Evolutionary conservation across 257 asterid genomes (phyloP).

Genomic region (Scutellaria minor): DNA sequence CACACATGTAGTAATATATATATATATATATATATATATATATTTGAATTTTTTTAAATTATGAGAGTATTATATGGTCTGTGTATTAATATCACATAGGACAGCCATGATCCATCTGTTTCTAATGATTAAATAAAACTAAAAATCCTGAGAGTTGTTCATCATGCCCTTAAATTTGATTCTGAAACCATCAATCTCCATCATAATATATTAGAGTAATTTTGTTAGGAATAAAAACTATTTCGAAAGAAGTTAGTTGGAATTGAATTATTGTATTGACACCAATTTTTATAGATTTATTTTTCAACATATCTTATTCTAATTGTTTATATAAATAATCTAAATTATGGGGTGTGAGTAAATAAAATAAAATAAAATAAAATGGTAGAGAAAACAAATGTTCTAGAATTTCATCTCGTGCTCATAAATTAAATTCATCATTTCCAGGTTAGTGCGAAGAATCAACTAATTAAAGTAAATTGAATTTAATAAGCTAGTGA

Average conservation of each 20-base stretch:
- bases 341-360: not conserved
- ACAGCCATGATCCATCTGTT: conserved; percentile 20
- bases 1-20: too few species aligned
- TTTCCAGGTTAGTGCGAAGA: not conserved
- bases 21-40: too few species aligned
- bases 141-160: conserved; percentile 23
- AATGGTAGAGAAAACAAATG: too few species aligned
- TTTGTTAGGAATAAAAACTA: not conserved
- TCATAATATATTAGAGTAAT: not conserved
- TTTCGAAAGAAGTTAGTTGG: not conserved
- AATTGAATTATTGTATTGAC: not conserved
- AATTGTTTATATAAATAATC: not conserved
- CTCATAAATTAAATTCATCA: not conserved
- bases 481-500: too few species aligned
- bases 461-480: not conserved
- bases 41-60: not conserved
- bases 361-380: not conserved
- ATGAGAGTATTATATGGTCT: not conserved
- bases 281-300: not conserved
- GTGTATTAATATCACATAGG: not conserved
- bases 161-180: conserved; percentile 22
- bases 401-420: not conserved
- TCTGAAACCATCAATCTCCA: not conserved
- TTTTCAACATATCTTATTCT: not conserved
- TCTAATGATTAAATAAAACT: not conserved